These are phyloP conservation scores for Ramaria rubella DNA, from an alignment of 768 basidiomycete genomes.

Conservation along the genomic window DNA sequence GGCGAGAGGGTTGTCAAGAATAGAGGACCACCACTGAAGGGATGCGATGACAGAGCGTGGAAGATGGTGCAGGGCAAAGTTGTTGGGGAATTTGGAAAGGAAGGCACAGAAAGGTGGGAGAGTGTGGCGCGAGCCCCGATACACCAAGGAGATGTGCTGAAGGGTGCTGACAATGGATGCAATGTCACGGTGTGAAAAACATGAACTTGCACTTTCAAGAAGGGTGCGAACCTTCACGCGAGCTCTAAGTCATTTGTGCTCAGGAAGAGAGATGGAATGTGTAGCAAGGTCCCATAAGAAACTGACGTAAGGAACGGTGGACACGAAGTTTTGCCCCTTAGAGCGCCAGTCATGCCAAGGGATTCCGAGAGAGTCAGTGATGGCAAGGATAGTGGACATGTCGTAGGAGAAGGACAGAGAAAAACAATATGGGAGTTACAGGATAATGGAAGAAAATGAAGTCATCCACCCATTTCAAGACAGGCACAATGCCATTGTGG, in stretches of 20 bases:
- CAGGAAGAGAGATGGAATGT: neutral
- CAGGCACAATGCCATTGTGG: constrained; percentile 13
- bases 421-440: neutral
- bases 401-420: neutral
- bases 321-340: neutral
- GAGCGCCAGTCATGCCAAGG: neutral
- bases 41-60: neutral
- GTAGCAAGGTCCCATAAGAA: neutral
- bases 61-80: neutral
- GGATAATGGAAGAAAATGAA: constrained; percentile 25
- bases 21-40: neutral
- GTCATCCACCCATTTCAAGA: constrained; percentile 34
- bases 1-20: neutral
- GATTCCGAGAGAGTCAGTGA: neutral
- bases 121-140: neutral
- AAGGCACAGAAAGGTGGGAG: neutral
- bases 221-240: neutral
- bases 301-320: neutral
- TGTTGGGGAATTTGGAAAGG: neutral
- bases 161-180: neutral
- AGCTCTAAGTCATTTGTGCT: neutral
- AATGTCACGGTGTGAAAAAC: neutral
- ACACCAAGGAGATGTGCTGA: neutral
- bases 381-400: neutral
- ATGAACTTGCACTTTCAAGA: neutral